Evolutionary conservation across 371 early-diverging fungal species (phyloP), one percentile per base, ranked within the genome.

Genomic region (Neoconidiobolus thromboides): DNA sequence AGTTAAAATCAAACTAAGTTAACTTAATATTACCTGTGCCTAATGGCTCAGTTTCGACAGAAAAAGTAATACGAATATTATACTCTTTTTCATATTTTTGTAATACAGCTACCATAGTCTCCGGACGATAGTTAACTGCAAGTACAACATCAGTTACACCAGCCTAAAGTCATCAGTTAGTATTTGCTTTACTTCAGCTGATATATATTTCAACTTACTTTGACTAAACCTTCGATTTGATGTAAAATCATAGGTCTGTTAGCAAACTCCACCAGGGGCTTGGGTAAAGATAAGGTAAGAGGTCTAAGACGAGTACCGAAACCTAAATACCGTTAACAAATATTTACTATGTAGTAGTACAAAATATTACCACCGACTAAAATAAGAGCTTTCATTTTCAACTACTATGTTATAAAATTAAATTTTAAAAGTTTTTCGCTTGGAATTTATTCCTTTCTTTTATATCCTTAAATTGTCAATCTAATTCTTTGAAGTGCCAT

Each of bases 191-290:
- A 14, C 12, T 38, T 26, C 47, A 7, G 26, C 40, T 4, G 62
- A 15, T 39, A 49, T 26, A 26, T 26, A 6, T 43, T 26, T 26
- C 26, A 26, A 26, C 68, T 58, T 73, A 91, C 94, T 83, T 91
- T 82, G 62, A 85, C 94, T 6, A 99, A 76, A 14, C 90, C 93
- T 69, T 95, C 93, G 65, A 99, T 98, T 74, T 98, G 99, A 74
- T 98, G 99, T 60, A 94, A 78, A 64, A 99, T 91, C 88, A 99
- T 99, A 47, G 99, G 99, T 72, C 85, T 87, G 82, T 99, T 99
- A 57, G 88, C 92, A 76, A 99, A 99, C 69, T 94, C 93, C 10
- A 99, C 95, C 59, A 99, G 78, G 43, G 99, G 99, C 73, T 99
- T 99, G 64, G 99, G 99, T 60, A 88, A 71, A 54, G 99, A 91